Percentiles rank a stretch among this genome's conserved stretches.
phyloP scores from a whole-genome alignment of 177 flowering plant genomes.

The Vitis hybrid region DNA sequence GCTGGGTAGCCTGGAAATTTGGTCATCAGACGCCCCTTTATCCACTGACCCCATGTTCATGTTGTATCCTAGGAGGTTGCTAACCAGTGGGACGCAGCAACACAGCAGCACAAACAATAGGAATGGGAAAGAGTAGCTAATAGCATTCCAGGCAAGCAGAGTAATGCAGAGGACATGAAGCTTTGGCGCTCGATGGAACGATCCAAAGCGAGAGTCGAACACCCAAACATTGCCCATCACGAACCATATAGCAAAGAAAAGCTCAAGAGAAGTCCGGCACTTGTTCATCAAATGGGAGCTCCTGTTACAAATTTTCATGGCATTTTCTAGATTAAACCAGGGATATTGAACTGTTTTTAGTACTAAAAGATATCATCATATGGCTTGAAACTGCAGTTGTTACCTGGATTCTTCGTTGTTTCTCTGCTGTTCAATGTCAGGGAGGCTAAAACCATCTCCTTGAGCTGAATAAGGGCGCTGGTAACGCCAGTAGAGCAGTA shows the following conservation, averaged over 20 bases:
- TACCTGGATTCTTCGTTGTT: slow-evolving; percentile 69
- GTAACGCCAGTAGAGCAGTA: slow-evolving; percentile 71
- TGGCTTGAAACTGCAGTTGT: too few species aligned
- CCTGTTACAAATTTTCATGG: slow-evolving; percentile 33
- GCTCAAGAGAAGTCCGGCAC: slow-evolving; percentile 71
- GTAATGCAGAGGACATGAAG: slow-evolving; percentile 76
- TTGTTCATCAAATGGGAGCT: slow-evolving; percentile 56
- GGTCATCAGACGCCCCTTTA: slow-evolving; percentile 88
- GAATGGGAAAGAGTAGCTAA: slow-evolving; percentile 91
- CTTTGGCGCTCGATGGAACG: slow-evolving; percentile 69
- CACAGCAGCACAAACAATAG: slow-evolving; percentile 80
- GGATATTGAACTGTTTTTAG: too few species aligned
- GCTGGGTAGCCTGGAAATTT: slow-evolving; percentile 60
- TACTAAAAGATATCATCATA: too few species aligned
- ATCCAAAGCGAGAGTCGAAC: slow-evolving; percentile 77
- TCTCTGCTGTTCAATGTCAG: slow-evolving; percentile 65
- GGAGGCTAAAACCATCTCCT: slow-evolving; percentile 28
- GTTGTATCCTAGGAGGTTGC: slow-evolving; percentile 82
- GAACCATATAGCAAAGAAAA: slow-evolving; percentile 97
- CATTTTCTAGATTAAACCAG: too few species aligned
- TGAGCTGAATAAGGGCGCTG: slow-evolving; percentile 30
- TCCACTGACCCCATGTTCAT: slow-evolving; percentile 74
- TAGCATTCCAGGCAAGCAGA: slow-evolving; percentile 85
- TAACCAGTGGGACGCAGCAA: slow-evolving; percentile 73
- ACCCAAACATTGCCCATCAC: slow-evolving; percentile 99